Conservation (phyloP, 179 eudicot species). For the Actinidia polygama region DNA sequence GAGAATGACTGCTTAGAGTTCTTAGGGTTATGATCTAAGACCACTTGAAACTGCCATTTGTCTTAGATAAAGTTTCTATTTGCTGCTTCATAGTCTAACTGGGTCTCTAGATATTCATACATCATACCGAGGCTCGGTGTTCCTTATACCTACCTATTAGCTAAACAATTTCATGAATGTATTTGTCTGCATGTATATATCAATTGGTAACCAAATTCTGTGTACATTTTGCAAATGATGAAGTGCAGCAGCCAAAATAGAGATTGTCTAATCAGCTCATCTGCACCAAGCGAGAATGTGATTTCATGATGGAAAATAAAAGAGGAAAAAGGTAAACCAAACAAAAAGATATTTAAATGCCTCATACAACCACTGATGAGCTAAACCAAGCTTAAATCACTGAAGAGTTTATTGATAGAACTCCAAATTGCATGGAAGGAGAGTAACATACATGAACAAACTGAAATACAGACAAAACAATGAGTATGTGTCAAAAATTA, state of each 20-base stretch:
- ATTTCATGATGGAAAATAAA: not conserved
- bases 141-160: no score
- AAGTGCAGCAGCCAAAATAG: not conserved
- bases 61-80: no score
- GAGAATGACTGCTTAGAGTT: no score
- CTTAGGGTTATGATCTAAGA: no score
- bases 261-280: not conserved
- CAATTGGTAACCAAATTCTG: not conserved
- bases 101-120: no score
- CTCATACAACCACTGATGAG: not conserved
- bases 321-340: not conserved
- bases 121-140: no score
- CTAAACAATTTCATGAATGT: not conserved
- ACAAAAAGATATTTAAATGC: not conserved
- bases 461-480: not conserved
- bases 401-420: not conserved
- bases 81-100: no score
- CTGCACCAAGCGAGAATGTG: not conserved
- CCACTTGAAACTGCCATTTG: no score
- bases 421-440: not conserved
- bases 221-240: not conserved
- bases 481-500: constrained; percentile 18
- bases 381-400: not conserved
- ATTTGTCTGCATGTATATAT: not conserved
- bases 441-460: not conserved